Evolutionary conservation across 2,329 filamentous ascomycete genomes (phyloP).

Genomic region (Arthroderma sp.): DNA sequence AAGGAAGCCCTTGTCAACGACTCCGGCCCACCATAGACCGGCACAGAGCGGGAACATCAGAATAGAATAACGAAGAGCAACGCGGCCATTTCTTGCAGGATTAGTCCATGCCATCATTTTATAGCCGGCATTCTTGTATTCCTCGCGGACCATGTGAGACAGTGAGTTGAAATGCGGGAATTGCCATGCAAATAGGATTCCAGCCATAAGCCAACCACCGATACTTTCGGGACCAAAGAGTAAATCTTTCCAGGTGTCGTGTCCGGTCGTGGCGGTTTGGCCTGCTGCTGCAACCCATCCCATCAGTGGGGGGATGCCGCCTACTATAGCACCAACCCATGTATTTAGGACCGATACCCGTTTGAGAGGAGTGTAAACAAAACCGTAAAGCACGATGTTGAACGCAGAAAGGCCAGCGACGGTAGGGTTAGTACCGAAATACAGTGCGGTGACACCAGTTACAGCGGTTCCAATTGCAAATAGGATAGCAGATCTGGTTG

Average conservation of each 20-base stretch:
- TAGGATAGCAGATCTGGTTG: conserved; percentile 53
- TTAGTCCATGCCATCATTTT: conserved; percentile 76
- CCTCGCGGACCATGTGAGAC: conserved; percentile 74
- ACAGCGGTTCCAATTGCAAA: conserved; percentile 67
- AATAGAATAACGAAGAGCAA: conserved; percentile 75
- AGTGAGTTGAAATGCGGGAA: conserved; percentile 97
- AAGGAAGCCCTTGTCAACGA: conserved; percentile 79
- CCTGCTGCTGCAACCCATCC: conserved; percentile 93
- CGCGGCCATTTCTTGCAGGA: conserved; percentile 68
- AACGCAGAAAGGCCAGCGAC: conserved; percentile 70
- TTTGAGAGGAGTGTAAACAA: conserved; percentile 86
- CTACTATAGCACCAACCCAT: conserved; percentile 86
- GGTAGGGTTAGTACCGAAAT: conserved; percentile 86
- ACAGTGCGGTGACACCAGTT: conserved; percentile 58
- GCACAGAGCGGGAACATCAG: conserved; percentile 77
- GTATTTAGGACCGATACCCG: conserved; percentile 77
- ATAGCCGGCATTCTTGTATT: conserved; percentile 62
- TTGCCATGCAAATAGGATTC: conserved; percentile 84
- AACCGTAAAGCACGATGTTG: conserved; percentile 84
- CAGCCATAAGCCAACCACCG: conserved; percentile 82
- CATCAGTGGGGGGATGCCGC: conserved; percentile 91
- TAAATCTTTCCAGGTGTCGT: conserved; percentile 64
- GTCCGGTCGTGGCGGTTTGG: conserved; percentile 59
- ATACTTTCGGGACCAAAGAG: conserved; percentile 54
- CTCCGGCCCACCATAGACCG: conserved; percentile 60